Evolutionary conservation across 805 yeast species (phyloP).

Genomic region (Saturnispora quitensis): DNA sequence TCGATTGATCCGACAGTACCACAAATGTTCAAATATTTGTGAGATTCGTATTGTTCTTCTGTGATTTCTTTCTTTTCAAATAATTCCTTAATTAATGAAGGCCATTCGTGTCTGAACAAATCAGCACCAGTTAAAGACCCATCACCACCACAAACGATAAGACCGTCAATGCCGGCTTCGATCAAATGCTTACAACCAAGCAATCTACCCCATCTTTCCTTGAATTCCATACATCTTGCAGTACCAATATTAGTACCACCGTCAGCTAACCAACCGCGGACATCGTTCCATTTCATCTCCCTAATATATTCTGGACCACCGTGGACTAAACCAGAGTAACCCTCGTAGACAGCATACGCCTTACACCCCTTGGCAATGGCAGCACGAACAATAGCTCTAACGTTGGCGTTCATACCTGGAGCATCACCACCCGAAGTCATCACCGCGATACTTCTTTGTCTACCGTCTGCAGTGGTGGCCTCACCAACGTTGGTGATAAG

Average conservation of each 20-base stretch:
- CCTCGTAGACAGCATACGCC: slow-evolving; percentile 62
- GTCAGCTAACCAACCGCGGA: slow-evolving; percentile 55
- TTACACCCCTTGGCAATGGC: slow-evolving; percentile 58
- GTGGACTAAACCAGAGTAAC: slow-evolving; percentile 61
- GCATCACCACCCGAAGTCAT: slow-evolving; percentile 83
- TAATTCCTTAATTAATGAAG: slow-evolving; percentile 54
- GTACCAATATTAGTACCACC: slow-evolving; percentile 81
- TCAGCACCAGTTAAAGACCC: slow-evolving; percentile 81
- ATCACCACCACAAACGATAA: slow-evolving; percentile 78
- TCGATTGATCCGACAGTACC: slow-evolving; percentile 81
- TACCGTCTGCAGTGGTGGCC: background rate
- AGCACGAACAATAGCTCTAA: slow-evolving; percentile 62
- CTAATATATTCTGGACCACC: slow-evolving; percentile 50
- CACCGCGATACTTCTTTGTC: slow-evolving; percentile 49
- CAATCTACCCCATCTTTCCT: slow-evolving; percentile 57
- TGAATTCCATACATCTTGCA: slow-evolving; percentile 61
- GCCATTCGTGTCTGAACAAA: slow-evolving; percentile 70
- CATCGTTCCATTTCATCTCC: slow-evolving; percentile 65
- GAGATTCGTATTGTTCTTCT: slow-evolving; percentile 34
- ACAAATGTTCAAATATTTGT: slow-evolving; percentile 54
- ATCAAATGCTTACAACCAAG: slow-evolving; percentile 58
- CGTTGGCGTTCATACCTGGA: slow-evolving; percentile 75
- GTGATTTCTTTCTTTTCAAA: slow-evolving; percentile 37
- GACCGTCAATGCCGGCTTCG: slow-evolving; percentile 64
- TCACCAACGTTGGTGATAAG: background rate